Base-by-base conservation (phyloP, 768 basidiomycete genomes). In the Roridomyces roridus region DNA sequence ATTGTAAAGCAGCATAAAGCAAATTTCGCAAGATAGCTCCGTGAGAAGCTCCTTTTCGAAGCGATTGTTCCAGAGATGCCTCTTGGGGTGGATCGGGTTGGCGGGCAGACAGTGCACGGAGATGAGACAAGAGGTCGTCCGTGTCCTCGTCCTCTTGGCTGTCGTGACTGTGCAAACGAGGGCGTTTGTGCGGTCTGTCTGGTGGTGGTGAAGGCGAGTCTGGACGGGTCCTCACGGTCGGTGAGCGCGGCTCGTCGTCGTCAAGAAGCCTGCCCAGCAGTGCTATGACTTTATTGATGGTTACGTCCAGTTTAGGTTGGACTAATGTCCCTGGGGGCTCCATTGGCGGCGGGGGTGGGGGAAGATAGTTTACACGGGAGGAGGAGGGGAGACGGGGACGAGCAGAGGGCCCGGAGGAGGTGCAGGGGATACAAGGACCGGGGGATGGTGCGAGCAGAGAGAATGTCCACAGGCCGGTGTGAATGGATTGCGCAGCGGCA, bases 21-120 rank as follows among this genome's bases (percentile, higher is more conserved):
- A 98, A 29, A 98, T 95, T 71, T 95, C 91, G 71, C 96, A 98
- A 18, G 85, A 88, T 51, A 96, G 80, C 63, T 95, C 89, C 11
- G 80, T 65, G 21, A 85, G 71, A 12, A 91, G 78, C 24, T 85
- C 82, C 68, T 89, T 89, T 66, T 85, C 79, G 55, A 89, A n/a
- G 81, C 40, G 31, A 34, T 15, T 34, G 31, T 34, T 34, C 11
- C 11, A 34, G 31, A 34, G 31, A 34, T 10, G 7, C 7, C 11
- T 34, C 31, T 15, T 10, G 31, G 10, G 31, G 57, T 35, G 51
- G 62, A 14, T 59, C 55, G 6, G 62, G 57, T 39, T 62, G 67
- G 15, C 60, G 68, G 41, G 46, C 63, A 34, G 73, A 70, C 21
- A 68, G 68, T 10, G 64, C 67, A 44, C 66, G 69, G 54, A 78